phyloP scores from a whole-genome alignment of 257 asterid genomes.

The Ophiorrhiza pumila region DNA sequence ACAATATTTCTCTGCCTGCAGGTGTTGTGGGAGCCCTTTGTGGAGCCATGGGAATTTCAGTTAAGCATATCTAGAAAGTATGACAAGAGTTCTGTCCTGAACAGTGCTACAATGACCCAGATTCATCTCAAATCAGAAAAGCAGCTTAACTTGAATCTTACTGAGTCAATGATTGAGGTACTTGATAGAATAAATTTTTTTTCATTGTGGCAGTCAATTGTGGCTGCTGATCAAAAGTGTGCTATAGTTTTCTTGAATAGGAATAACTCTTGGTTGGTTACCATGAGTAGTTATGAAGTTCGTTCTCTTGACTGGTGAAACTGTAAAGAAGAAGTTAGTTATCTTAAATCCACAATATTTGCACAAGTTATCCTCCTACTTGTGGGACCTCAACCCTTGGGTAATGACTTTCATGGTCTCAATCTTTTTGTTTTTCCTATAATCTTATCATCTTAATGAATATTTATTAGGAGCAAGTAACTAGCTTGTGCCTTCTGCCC shows the following conservation, averaged over 20 bases:
- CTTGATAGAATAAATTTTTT: neutral
- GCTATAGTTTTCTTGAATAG: neutral
- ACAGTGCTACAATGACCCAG: constrained; percentile 53
- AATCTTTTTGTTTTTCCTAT: no score
- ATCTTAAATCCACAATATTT: neutral
- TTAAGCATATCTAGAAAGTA: constrained; percentile 53
- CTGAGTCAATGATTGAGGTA: constrained; percentile 89
- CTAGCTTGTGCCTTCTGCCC: no score
- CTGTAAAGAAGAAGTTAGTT: neutral
- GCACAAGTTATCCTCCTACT: neutral
- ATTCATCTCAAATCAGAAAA: constrained; percentile 58
- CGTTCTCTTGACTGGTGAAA: neutral
- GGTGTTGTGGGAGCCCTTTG: constrained; percentile 93
- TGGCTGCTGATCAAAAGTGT: neutral
- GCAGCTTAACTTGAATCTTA: constrained; percentile 76
- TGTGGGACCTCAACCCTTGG: neutral
- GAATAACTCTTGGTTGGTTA: constrained; percentile 3
- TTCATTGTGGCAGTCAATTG: neutral
- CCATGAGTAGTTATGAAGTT: neutral
- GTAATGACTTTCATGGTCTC: no score
- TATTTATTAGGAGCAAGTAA: no score
- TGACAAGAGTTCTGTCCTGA: constrained; percentile 60
- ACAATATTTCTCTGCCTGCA: constrained; percentile 24
- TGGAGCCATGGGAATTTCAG: constrained; percentile 85
- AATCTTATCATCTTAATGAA: no score